Base-by-base conservation (phyloP, 306 rosid species). In the Medicago lupulina region DNA sequence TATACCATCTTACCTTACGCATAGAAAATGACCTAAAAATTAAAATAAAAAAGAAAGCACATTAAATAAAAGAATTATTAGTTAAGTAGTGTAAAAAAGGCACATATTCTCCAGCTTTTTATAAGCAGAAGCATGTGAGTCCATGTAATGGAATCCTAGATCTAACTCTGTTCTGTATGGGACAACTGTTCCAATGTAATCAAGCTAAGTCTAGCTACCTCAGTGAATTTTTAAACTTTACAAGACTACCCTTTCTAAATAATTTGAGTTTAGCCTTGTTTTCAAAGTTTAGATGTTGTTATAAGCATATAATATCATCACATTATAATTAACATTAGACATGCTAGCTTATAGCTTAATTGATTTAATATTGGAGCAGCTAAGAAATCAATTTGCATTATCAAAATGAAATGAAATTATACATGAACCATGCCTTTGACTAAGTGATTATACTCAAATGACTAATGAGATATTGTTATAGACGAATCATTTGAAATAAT, bases 31-130 rank as follows among this genome's bases (percentile, higher is more conserved):
- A 76, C 66, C 31, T 60, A 40, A 74, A 76, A 62, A 76, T 23
- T 5, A 79, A 75, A 72, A 80, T 40, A 71, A 51, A 79, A 79
- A 28, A 36, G 44, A 49, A 75, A 71, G 16, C 58, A 80, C 69
- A 77, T 51, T 75, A 83, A 75, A 71, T 25, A 47, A 67, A 40
- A 76, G 54, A 47, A 69, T 82, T 46, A 76, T 76, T 74, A 50
- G 47, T 70, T 39, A 64, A 53, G 70, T 70, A 75, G 64, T 74
- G 76, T 55, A 40, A 82, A 88, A 36, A 90, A 88, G 85, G 76
- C 85, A 76, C 71, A 87, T 88, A 90, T 88, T 90, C 92, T 85
- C 81, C 84, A 80, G 84, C 96, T 90, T 92, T 91, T 87, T 78
- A 71, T 73, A 77, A 75, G 81, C 88, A 78, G 81, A 71, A 70